phyloP scores from a whole-genome alignment of 2,329 filamentous ascomycete species.

The Pseudogymnoascus sp. region DNA sequence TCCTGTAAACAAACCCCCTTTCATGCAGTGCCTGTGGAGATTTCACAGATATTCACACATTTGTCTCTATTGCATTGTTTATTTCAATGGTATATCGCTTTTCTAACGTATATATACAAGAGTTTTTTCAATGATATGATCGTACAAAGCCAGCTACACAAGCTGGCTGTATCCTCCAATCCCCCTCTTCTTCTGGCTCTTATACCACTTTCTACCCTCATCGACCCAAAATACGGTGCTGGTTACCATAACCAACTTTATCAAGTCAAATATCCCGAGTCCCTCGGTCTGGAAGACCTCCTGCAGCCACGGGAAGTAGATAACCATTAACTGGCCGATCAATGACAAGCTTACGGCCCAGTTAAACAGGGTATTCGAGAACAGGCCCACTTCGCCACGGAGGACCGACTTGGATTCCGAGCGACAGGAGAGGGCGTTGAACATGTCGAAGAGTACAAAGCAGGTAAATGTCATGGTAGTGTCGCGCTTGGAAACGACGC shows the following conservation, averaged over 20 bases:
- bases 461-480: conserved; percentile 99
- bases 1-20: not conserved
- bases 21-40: not conserved
- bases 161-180: conserved; percentile 59
- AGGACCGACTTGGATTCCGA: conserved; percentile 86
- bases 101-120: conserved; percentile 7
- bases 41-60: not conserved
- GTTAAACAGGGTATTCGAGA: conserved; percentile 90
- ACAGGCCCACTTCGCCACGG: conserved; percentile 72
- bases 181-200: conserved; percentile 46
- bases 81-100: conserved; percentile 1
- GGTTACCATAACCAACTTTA: conserved; percentile 64
- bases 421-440: conserved; percentile 90
- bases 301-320: conserved; percentile 92
- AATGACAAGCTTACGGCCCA: conserved; percentile 84
- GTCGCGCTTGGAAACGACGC: conserved; percentile 79
- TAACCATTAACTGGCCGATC: conserved; percentile 78
- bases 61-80: not conserved
- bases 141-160: conserved; percentile 35
- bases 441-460: conserved; percentile 99
- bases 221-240: conserved; percentile 95
- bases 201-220: conserved; percentile 76
- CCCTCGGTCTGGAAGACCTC: conserved; percentile 94
- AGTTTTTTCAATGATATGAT: not conserved
- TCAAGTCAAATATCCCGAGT: conserved; percentile 63